Conservation (phyloP, 1,139 yeast species). For the Groenewaldozyma auringiensis region DNA sequence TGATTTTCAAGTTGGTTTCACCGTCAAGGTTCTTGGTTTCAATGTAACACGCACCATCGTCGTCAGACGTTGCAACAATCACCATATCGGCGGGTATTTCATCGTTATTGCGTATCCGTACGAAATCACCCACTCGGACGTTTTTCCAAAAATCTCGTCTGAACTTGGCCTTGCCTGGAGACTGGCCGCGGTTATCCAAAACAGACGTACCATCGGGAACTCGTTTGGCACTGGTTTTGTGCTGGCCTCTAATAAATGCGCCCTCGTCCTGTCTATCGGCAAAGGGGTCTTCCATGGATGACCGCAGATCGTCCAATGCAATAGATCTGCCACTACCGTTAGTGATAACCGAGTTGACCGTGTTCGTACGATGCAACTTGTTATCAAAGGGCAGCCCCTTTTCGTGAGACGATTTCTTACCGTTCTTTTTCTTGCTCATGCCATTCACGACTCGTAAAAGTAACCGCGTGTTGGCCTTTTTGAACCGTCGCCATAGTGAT, state of each 20-base stretch:
- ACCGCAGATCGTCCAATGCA: constrained; percentile 21
- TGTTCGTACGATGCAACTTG: constrained; percentile 16
- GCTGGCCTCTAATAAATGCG: background rate
- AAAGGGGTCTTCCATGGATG: constrained; percentile 11
- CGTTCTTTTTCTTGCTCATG: constrained; percentile 18
- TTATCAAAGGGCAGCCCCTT: constrained; percentile 11
- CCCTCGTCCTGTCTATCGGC: constrained; percentile 2
- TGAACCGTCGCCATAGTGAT: constrained; percentile 58
- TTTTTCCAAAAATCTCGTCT: constrained; percentile 78
- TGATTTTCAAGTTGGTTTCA: constrained; percentile 84
- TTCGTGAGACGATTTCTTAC: constrained; percentile 7
- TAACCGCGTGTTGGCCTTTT: constrained; percentile 39
- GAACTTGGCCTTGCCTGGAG: constrained; percentile 42
- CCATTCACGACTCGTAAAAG: constrained; percentile 19
- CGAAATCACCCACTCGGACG: constrained; percentile 80
- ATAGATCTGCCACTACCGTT: constrained; percentile 15
- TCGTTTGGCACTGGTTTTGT: background rate
- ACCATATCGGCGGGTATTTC: constrained; percentile 91
- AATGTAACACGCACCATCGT: constrained; percentile 84
- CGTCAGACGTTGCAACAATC: constrained; percentile 71
- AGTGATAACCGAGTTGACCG: constrained; percentile 18
- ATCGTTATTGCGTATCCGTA: constrained; percentile 77
- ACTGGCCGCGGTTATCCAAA: constrained; percentile 14
- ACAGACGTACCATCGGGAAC: constrained; percentile 4
- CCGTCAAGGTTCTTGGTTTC: constrained; percentile 96